Base-by-base conservation (phyloP, 2,329 filamentous ascomycete genomes). In the Cryphonectria parasitica region DNA sequence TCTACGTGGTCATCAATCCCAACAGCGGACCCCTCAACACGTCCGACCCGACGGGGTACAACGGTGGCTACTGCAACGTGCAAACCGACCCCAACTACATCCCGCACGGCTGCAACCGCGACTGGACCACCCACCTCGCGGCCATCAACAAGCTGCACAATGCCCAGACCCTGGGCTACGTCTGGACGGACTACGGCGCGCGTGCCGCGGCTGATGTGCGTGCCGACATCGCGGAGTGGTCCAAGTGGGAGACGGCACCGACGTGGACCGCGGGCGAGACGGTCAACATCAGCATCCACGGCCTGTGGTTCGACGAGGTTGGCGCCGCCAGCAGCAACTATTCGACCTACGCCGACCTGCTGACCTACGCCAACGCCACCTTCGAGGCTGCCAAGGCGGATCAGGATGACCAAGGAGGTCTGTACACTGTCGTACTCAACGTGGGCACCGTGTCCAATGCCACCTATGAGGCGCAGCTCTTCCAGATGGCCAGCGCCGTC, bases 391-490 rank as follows among this genome's bases (percentile, higher is more conserved):
- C 41, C 34, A 34, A 34, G 13, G 13, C 34, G 34, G 43, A 56
- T n/a, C 67, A 64, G 60, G 52, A 45, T 19, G 39, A 41, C 66
- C 10, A 39, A 25, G 15, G 45, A 8, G 41, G 41, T 41, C n/a
- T 11, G 43, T 73, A 72, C 67, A 67, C 64, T 39, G 71, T 73
- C 28, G 66, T 74, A 41, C 69, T 74, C 43, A 74, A 74, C 69
- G 64, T 70, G 2, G 73, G 73, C 17, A 25, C 67, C 54, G 67
- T 71, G 11, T 22, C 62, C n/a, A 65, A 72, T 45, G 60, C 81
- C 80, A 69, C 80, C 81, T 43, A 80, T 80, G 69, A 83, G 82
- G 70, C 80, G 78, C 67, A 84, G 82, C 66, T 74, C 31, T 74
- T 73, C 64, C 28, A 17, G 43, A 65, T 74, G 62, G 66, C 72